Evolutionary conservation across 1,284 basidiomycete species (phyloP), one percentile per base, ranked within the genome.

Genomic region (Cutaneotrichosporon cyanovorans): DNA sequence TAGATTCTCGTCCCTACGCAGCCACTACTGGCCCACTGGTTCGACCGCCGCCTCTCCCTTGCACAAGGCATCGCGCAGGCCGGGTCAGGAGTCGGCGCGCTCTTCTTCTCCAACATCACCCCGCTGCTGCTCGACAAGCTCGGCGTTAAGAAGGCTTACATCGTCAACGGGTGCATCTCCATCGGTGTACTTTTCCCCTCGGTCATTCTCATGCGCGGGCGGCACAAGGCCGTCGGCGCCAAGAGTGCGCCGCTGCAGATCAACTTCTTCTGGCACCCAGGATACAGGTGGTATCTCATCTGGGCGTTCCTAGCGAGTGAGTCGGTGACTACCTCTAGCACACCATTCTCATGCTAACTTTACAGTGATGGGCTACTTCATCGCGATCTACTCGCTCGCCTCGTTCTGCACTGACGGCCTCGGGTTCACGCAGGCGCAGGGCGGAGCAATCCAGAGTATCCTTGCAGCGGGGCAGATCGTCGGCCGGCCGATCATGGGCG

Each of bases 391-490:
- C 55, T 68, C 73, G 10, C 59, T 75, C 40, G 68, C 74, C 0
- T 70, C 73, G 7, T 75, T 65, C 56, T 68, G 73, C n/a, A 72
- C 70, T 0, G 48, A 59, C 45, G 73, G 60, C 0, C 59, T 75
- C 5, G 63, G 65, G 4, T 47, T 75, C 12, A 58, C 71, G 3
- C 73, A 75, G 48, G 60, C 62, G 20, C 61, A 74, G 51, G 73
- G 69, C 34, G 69, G 71, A 4, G 68, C 70, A 2, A 50, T 75
- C 15, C 72, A 73, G 50, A 68, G 71, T 18, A 68, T 74, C 48
- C 60, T 74, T 2, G 62, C 72, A 9, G 73, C 72, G 7, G 72
- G 72, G 0, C 73, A 74, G 56, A 67, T 73, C 58, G 55, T 75
- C 25, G 74, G 74, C 2, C 67, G 73, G 28, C 73, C 73, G 0